Base-by-base conservation (phyloP, 2,329 filamentous ascomycete species). In the Colletotrichum destructivum region DNA sequence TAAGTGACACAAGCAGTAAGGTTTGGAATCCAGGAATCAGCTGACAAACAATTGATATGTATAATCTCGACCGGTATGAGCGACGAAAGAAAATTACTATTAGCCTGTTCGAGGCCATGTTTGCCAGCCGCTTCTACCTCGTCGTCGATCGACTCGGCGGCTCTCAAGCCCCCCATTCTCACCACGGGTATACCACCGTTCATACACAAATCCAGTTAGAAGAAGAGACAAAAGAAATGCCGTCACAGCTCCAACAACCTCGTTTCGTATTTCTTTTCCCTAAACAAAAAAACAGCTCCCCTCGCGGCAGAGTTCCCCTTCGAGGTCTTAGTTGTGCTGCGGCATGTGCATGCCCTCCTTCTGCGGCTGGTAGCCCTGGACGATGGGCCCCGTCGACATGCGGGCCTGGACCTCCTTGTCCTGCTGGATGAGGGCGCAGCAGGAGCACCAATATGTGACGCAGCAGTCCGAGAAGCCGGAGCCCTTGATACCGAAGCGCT, bases 341-440 rank as follows among this genome's bases (percentile, higher is more conserved):
- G 59, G 81, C 81, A 83, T 81, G 18, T 76, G 71, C 83, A 84
- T 84, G 26, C 78, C 79, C 67, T 81, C 77, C 74, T 81, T 79
- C 69, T 82, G 77, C 56, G 78, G 67, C 74, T 84, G 81, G 69
- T 84, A 84, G 42, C 77, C 78, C 72, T 82, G 77, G 59, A 75
- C 76, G 21, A 74, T 74, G 12, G 76, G 73, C 3, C 72, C 77
- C 54, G 75, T 77, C 67, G 75, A 75, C 42, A 73, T 65, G 31
- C 79, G 79, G 5, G 56, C 60, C 67, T 77, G 76, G 56, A 86
- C 84, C 76, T 91, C 89, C 74, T 89, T 88, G 69, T 90, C 88
- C 67, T 90, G 84, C 81, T 91, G 89, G 73, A 90, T 83, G 69
- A 90, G 78, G 7, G 84, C 82, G 76, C 89, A 91, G 83, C 88